phyloP scores from a whole-genome alignment of 23 red algal species.

The Porphyridium purpureum region DNA sequence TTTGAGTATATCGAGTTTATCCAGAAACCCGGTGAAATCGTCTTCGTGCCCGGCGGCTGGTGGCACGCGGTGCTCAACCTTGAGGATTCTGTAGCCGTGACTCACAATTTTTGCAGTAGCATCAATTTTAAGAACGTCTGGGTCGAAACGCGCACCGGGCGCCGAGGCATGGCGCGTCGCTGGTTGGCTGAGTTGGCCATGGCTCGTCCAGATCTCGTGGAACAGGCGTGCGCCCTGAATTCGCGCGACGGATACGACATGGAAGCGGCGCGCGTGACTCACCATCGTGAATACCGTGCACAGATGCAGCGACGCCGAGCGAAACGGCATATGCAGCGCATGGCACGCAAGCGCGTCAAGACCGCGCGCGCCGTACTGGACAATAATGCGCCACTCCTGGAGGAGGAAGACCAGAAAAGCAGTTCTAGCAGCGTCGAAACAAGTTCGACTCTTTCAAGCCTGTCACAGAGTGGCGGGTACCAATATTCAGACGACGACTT shows the following conservation, averaged over 20 bases:
- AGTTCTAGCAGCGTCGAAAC: too few relatives aligned
- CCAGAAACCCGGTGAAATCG: constrained; percentile 3
- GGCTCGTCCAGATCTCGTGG: background rate
- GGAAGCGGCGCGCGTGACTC: background rate
- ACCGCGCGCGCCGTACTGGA: too few relatives aligned
- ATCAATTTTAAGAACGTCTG: background rate
- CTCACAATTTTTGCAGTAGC: constrained; percentile 1
- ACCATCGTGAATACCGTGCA: background rate
- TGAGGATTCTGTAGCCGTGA: constrained; percentile 9
- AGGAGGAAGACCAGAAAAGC: too few relatives aligned
- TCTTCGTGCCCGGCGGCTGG: constrained; percentile 13
- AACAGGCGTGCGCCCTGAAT: background rate
- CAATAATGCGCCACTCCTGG: too few relatives aligned
- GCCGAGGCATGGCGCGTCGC: background rate
- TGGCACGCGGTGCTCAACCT: constrained; percentile 15
- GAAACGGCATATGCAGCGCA: too few relatives aligned
- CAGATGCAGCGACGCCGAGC: too few relatives aligned
- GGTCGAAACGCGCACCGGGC: background rate
- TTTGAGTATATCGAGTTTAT: constrained; percentile 9
- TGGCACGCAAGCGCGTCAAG: too few relatives aligned
- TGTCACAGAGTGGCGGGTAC: too few relatives aligned
- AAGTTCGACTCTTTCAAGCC: too few relatives aligned
- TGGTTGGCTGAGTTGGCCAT: background rate
- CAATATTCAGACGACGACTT: too few relatives aligned
- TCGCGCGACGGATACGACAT: background rate